phyloP scores from a whole-genome alignment of 306 rosid genomes.

The Ormosia emarginata region DNA sequence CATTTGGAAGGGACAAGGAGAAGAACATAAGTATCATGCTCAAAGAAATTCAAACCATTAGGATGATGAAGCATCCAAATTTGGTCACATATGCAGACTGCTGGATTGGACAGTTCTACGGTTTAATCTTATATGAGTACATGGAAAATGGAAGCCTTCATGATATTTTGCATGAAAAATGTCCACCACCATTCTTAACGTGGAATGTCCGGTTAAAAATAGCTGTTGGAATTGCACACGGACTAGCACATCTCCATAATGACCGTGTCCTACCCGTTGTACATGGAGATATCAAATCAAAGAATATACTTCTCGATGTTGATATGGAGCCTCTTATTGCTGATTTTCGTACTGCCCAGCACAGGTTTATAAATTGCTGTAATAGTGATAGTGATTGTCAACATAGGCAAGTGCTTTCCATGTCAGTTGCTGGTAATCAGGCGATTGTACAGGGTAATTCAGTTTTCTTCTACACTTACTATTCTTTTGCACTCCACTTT shows the following conservation, averaged over 20 bases:
- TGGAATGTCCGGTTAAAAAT: conserved; percentile 50
- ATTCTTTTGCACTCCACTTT: neutral
- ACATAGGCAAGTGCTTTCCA: neutral
- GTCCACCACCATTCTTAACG: conserved; percentile 31
- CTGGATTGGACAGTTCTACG: conserved; percentile 39
- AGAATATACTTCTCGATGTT: conserved; percentile 51
- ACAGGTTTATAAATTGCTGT: neutral
- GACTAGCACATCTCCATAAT: conserved; percentile 46
- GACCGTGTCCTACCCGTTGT: conserved; percentile 50
- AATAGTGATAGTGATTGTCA: conserved; percentile 1
- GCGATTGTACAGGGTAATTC: conserved; percentile 59
- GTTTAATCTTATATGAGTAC: conserved; percentile 42
- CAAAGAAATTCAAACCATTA: conserved; percentile 26
- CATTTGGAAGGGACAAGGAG: conserved; percentile 20
- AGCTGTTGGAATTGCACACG: conserved; percentile 55
- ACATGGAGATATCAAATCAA: conserved; percentile 59
- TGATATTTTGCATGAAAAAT: conserved; percentile 43
- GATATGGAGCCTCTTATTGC: conserved; percentile 54
- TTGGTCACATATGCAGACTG: conserved; percentile 40
- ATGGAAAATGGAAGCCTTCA: conserved; percentile 61
- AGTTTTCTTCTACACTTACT: neutral
- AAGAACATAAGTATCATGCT: neutral
- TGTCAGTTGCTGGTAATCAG: conserved; percentile 42
- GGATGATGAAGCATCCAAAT: conserved; percentile 48
- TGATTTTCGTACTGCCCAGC: conserved; percentile 61